Base-by-base conservation (phyloP, 495 filamentous ascomycete species). In the Filosporella fistucella region DNA sequence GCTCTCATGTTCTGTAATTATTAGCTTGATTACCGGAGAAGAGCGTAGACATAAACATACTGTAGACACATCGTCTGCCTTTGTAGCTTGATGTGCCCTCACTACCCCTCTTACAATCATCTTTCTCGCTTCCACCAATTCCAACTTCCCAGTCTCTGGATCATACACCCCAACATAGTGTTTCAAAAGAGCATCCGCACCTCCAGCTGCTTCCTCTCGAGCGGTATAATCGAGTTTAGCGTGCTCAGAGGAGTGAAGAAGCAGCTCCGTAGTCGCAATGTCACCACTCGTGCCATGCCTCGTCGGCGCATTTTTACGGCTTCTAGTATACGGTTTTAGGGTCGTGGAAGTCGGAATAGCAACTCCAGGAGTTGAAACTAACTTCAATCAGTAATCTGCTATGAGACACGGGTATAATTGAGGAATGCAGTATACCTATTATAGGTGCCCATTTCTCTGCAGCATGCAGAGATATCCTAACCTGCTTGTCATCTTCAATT, bases 131-230 rank as follows among this genome's bases (percentile, higher is more conserved):
- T 87, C 81, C 17, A 88, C 67, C 24, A 97, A 68, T 46, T 91
- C 71, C 56, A 96, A 71, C 45, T 80, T 77, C 33, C 81, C 81
- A 5, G 75, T 82, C 34, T 74, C 68, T 0, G 88, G 85, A 57
- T 98, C 88, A 53, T 83, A 89, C 36, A 96, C 72, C 23, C 87
- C 93, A 50, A 96, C 64, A 64, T 94, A 98, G 65, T 96, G 86
- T 56, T 86, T 86, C 47, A 94, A 63, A 34, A 82, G 66, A 9
- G 77, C 72, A 46, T 90, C 81, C 12, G 76, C 65, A 4, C 66
- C 66, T 48, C 77, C 75, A 12, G 78, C 76, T 12, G 76, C 69
- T 46, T 86, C 80, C 69, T 95, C 89, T 17, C 79, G 77, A 23
- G 80, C 91, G 14, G 77, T 77, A 61, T 91, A 96, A 65, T 96